Conservation (phyloP, 768 basidiomycete genomes). For the Hygrocybe coccinea region DNA sequence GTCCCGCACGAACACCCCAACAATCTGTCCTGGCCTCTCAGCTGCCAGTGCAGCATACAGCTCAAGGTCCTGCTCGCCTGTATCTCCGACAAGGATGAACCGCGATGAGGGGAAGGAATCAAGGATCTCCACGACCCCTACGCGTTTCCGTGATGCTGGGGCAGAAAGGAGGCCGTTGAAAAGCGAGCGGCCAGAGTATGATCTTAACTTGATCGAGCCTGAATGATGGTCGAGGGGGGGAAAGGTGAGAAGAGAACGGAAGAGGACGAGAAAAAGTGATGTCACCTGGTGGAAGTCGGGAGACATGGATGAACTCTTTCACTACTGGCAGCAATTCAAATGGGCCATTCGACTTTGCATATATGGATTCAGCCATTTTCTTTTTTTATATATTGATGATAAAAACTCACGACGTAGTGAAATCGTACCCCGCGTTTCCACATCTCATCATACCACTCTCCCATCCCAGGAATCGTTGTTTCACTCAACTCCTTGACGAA, state of each 20-base stretch:
- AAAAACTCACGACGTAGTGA: conserved; percentile 88
- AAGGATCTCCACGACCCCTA: conserved; percentile 72
- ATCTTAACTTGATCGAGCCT: conserved; percentile 79
- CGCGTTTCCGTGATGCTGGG: conserved; percentile 77
- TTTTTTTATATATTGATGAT: too few relatives aligned
- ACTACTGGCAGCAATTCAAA: conserved; percentile 79
- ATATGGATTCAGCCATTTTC: too few relatives aligned
- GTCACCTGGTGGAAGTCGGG: conserved; percentile 61
- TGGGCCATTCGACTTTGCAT: conserved; percentile 75
- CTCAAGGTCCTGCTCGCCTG: conserved; percentile 93
- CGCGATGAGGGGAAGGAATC: conserved; percentile 65
- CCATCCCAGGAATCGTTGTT: conserved; percentile 76
- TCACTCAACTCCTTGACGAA: conserved; percentile 84
- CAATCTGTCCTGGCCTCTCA: conserved; percentile 63
- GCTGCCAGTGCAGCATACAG: conserved; percentile 74
- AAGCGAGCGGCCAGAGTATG: conserved; percentile 78
- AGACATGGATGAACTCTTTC: conserved; percentile 65
- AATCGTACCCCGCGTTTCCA: conserved; percentile 70
- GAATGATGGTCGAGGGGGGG: conserved; percentile 3
- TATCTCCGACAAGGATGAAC: conserved; percentile 88
- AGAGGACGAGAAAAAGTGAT: conserved; percentile 1
- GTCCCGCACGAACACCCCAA: conserved; percentile 82
- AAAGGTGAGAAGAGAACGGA: not conserved
- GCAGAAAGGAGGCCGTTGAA: conserved; percentile 80
- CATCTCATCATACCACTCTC: conserved; percentile 68